phyloP scores from a whole-genome alignment of 176 grass and related monocot species.

The Ampelocalamus luodianensis region DNA sequence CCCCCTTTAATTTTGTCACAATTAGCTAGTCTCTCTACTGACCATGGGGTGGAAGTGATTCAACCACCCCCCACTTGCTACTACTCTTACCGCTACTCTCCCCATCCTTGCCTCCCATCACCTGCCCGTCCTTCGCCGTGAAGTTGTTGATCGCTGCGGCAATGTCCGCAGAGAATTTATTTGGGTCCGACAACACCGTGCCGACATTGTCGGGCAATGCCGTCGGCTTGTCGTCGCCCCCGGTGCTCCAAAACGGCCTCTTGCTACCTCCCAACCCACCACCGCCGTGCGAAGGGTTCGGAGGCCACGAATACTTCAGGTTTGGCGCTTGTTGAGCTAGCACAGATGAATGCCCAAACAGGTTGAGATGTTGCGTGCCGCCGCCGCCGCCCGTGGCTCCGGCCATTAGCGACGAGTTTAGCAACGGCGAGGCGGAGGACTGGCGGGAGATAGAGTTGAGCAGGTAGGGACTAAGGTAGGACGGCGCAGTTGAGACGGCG shows the following conservation, averaged over 20 bases:
- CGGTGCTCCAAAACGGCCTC: conserved; percentile 58
- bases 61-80: conserved; percentile 54
- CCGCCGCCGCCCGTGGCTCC: background rate
- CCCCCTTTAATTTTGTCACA: conserved; percentile 21
- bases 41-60: conserved; percentile 46
- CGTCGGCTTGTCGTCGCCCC: conserved; percentile 13
- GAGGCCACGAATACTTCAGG: conserved; percentile 58
- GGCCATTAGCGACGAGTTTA: background rate
- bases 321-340: conserved; percentile 24
- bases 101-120: conserved; percentile 52
- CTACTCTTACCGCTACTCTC: conserved; percentile 60
- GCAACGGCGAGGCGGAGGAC: conserved; percentile 3
- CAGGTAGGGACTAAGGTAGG: conserved; percentile 76
- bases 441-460: conserved; percentile 55
- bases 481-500: conserved; percentile 38
- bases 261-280: conserved; percentile 37
- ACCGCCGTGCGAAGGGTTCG: conserved; percentile 18
- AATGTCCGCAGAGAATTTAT: conserved; percentile 54
- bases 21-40: conserved; percentile 43
- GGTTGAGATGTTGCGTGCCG: conserved; percentile 42
- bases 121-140: conserved; percentile 57
- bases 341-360: conserved; percentile 42
- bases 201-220: conserved; percentile 41
- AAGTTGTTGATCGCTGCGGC: conserved; percentile 54
- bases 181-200: conserved; percentile 39